A percentile compares a stretch with the other conserved stretches of the same genome.
Conservation (phyloP, 2,329 filamentous ascomycete genomes). For the Juglanconis sp. region DNA sequence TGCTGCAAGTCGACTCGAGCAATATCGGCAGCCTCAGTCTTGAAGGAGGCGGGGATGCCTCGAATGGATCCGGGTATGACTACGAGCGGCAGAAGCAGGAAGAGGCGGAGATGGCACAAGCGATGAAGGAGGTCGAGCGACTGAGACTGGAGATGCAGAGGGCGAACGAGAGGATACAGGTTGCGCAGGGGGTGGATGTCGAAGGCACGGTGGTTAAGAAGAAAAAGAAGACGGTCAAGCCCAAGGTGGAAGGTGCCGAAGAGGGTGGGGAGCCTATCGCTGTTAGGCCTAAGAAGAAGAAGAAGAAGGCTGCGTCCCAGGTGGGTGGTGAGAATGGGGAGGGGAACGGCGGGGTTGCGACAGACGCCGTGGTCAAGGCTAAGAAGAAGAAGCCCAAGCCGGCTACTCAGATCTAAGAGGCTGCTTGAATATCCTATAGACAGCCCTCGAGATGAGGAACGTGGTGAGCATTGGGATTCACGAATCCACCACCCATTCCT, state of each 20-base stretch:
- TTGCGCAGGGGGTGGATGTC: constrained; percentile 63
- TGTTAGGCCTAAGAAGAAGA: constrained; percentile 51
- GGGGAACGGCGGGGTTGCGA: constrained; percentile 5
- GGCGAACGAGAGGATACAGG: constrained; percentile 70
- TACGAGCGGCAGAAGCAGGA: constrained; percentile 69
- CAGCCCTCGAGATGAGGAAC: background rate
- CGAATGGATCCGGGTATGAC: constrained; percentile 41
- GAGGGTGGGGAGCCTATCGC: constrained; percentile 30
- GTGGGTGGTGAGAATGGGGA: constrained; percentile 13
- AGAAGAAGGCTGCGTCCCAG: constrained; percentile 26
- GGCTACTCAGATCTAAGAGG: constrained; percentile 20
- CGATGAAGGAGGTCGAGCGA: constrained; percentile 84
- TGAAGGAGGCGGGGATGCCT: constrained; percentile 37
- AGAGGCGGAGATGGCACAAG: constrained; percentile 83
- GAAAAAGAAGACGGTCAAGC: constrained; percentile 60
- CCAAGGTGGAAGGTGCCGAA: constrained; percentile 11
- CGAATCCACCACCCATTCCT: background rate
- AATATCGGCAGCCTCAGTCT: constrained; percentile 72
- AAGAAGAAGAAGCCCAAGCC: constrained; percentile 28
- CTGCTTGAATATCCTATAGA: constrained; percentile 10
- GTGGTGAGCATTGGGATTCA: background rate
- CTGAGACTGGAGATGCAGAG: constrained; percentile 86
- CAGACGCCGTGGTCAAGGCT: constrained; percentile 21
- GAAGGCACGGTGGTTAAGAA: constrained; percentile 66
- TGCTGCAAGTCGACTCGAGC: constrained; percentile 86